Conservation (phyloP, 257 asterid genomes). For the Ilex aquifolium region DNA sequence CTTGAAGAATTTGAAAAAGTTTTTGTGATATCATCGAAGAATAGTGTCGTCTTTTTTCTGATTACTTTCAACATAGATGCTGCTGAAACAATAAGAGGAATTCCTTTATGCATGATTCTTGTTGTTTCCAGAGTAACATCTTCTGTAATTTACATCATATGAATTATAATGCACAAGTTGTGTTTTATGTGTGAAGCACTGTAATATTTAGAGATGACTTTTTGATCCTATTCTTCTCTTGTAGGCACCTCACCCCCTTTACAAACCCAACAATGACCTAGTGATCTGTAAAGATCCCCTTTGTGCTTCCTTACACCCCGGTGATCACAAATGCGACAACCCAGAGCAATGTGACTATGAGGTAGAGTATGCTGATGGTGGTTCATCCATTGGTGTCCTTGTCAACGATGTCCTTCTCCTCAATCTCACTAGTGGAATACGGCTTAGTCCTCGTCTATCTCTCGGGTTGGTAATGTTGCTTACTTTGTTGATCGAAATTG, state of each 20-base stretch:
- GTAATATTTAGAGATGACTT: neutral
- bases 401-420: constrained; percentile 63
- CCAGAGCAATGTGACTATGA: constrained; percentile 93
- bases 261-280: constrained; percentile 85
- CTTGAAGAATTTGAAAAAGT: too few relatives aligned
- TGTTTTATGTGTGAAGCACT: too few relatives aligned
- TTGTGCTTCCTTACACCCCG: constrained; percentile 82
- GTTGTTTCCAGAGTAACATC: too few relatives aligned
- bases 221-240: constrained; percentile 1
- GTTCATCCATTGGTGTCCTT: constrained; percentile 93
- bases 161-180: too few relatives aligned
- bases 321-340: constrained; percentile 61
- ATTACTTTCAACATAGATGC: too few relatives aligned
- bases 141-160: too few relatives aligned
- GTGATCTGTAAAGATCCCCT: constrained; percentile 81
- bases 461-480: constrained; percentile 50
- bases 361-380: constrained; percentile 99
- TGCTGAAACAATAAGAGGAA: too few relatives aligned
- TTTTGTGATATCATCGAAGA: too few relatives aligned
- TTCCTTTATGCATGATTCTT: too few relatives aligned
- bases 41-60: neutral
- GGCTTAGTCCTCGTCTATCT: constrained; percentile 62
- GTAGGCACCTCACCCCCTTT: constrained; percentile 89
- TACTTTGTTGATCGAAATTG: constrained; percentile 1
- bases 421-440: constrained; percentile 61